Percentiles rank a stretch among this genome's conserved stretches.
These are phyloP conservation scores for Fusarium coicis DNA, from an alignment of 2,329 filamentous ascomycete species.

Conservation along the genomic window DNA sequence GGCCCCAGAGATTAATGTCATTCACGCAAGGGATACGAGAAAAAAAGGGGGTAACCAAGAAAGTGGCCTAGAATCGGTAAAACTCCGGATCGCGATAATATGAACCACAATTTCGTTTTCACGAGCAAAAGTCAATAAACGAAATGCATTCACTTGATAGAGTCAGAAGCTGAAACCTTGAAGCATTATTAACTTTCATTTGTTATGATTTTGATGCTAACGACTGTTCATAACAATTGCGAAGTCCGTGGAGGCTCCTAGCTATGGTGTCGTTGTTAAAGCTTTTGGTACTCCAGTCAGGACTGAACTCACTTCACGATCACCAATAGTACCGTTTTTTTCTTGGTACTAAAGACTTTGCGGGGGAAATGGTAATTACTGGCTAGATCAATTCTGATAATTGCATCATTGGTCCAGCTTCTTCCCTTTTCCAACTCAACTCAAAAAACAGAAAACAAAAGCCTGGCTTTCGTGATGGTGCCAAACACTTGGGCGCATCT, in stretches of 20 bases:
- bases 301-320: neutral
- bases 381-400: fast-evolving
- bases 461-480: neutral
- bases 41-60: neutral
- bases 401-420: fast-evolving
- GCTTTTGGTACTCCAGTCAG: neutral
- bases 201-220: neutral
- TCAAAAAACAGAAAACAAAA: neutral
- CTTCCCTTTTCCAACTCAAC: fast-evolving
- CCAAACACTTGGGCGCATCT: neutral
- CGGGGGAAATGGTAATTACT: neutral
- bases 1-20: neutral
- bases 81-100: neutral
- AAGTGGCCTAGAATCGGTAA: neutral
- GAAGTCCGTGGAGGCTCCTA: neutral
- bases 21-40: neutral
- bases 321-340: neutral
- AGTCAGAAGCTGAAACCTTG: neutral
- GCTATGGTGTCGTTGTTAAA: neutral
- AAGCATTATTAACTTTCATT: neutral
- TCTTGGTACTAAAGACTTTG: too few species aligned
- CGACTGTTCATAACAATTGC: neutral
- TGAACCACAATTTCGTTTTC: neutral
- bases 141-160: neutral
- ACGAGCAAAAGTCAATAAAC: neutral